Evolutionary conservation across 305 asterid genomes (phyloP), one percentile per base, ranked within the genome.

Genomic region (Caryopteris hybrid): DNA sequence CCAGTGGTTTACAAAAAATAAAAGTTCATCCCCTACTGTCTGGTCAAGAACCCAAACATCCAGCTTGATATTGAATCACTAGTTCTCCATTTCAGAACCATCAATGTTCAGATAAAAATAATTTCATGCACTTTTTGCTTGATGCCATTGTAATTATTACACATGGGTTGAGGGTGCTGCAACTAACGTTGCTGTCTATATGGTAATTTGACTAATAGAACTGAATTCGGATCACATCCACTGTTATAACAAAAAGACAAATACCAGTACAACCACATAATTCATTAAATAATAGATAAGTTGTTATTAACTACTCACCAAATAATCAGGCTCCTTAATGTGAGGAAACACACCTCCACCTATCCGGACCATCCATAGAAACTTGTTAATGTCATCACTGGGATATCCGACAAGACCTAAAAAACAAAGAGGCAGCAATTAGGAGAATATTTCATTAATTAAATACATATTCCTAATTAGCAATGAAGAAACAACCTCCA

Each of bases 261-360:
- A n/a, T 10, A 23, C 29, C 39, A 42, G 21, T 62, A 56, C 13
- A 5, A 31, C 63, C 17, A 55, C 43, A 46, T 16, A 70, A 45
- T 55, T 18, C 22, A 48, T 17, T 56, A 41, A 25, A 57, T 39
- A 65, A 41, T 23, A 61, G 53, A 57, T 57, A n/a, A 51, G 11
- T 34, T 14, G 25, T 23, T 61, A 54, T 48, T 45, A 70, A 59
- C 38, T 47, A 74, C 95, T 73, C 59, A 88, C 99, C 95, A 94
- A 83, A 85, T 94, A 94, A 82, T 94, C 98, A 70, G 98, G 94
- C 73, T 94, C 99, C 85, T 91, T 94, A 58, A 94, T 94, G 78
- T 94, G 99, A 79, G 99, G 99, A 76, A 87, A 94, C 42, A 83
- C 99, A 16, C 99, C 99, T 41, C 99, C 99, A 59, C 99, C 99